Conservation (phyloP, 768 basidiomycete species). For the Mycena leptocephala region DNA sequence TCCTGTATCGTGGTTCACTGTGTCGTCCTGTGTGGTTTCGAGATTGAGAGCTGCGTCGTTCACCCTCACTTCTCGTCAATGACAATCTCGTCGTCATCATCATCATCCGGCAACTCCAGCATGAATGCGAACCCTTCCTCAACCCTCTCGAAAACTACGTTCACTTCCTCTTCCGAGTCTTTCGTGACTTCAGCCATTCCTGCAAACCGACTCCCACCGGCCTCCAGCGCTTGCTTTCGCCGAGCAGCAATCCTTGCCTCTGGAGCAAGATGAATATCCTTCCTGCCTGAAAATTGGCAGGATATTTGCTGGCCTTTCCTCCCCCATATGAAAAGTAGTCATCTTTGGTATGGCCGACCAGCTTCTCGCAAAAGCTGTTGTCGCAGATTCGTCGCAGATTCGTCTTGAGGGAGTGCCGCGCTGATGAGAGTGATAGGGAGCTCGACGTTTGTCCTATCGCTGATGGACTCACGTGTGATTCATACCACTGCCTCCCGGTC, state of each 20-base stretch:
- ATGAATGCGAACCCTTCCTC: conserved; percentile 8
- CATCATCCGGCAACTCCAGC: not conserved
- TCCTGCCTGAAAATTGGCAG: conserved; percentile 8
- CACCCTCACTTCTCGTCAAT: conserved; percentile 4
- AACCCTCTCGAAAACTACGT: not conserved
- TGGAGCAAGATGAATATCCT: conserved; percentile 25
- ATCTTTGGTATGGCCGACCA: conserved; percentile 33
- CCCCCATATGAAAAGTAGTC: conserved; percentile 47
- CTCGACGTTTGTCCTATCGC: not conserved
- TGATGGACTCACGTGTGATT: too few species aligned
- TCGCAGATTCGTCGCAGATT: not conserved
- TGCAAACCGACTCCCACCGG: conserved; percentile 9
- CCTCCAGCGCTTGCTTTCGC: conserved; percentile 7
- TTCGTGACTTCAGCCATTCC: conserved; percentile 21
- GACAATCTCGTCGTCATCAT: not conserved
- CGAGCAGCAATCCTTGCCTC: conserved; percentile 20
- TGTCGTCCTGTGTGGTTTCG: conserved; percentile 8
- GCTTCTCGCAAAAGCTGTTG: not conserved
- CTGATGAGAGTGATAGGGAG: not conserved
- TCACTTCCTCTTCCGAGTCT: conserved; percentile 5
- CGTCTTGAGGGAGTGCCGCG: conserved; percentile 18
- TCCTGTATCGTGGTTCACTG: conserved; percentile 29
- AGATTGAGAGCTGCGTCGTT: not conserved
- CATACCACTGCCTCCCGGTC: too few species aligned
- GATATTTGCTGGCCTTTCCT: conserved; percentile 46